Percentiles rank a stretch among this genome's conserved stretches.
Evolutionary conservation across 352 stramenopile genomes (phyloP).

Genomic region (Phytophthora hybrid): DNA sequence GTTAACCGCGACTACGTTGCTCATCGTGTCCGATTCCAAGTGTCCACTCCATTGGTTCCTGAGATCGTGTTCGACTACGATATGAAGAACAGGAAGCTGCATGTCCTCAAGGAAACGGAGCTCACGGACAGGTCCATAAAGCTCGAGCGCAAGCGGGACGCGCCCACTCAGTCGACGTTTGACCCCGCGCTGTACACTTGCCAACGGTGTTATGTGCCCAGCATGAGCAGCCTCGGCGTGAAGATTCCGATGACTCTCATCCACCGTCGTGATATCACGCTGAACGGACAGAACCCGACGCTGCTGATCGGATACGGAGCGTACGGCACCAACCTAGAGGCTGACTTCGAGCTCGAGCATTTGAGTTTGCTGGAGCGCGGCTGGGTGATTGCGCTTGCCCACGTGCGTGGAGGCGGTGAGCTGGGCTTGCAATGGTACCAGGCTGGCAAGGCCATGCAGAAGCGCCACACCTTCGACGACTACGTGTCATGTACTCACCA

Average conservation of each 20-base stretch:
- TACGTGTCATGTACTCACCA: constrained; percentile 76
- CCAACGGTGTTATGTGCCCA: constrained; percentile 53
- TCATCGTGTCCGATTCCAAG: constrained; percentile 68
- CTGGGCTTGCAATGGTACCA: constrained; percentile 90
- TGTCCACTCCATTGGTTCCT: constrained; percentile 76
- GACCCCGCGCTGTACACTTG: constrained; percentile 50
- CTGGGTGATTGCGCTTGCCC: constrained; percentile 91
- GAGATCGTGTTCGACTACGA: constrained; percentile 88
- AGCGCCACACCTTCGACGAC: constrained; percentile 90
- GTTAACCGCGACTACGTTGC: constrained; percentile 84
- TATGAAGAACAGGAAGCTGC: constrained; percentile 53
- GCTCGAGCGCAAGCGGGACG: constrained; percentile 4
- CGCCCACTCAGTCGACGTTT: constrained; percentile 26
- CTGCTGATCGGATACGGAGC: constrained; percentile 90
- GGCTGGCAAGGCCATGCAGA: constrained; percentile 77
- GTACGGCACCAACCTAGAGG: constrained; percentile 89
- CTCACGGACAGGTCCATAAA: constrained; percentile 35
- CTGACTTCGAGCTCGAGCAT: constrained; percentile 88
- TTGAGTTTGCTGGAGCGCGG: constrained; percentile 86
- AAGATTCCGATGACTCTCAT: constrained; percentile 84
- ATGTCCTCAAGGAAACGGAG: constrained; percentile 67
- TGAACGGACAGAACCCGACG: constrained; percentile 78
- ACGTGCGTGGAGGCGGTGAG: constrained; percentile 91
- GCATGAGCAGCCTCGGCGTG: constrained; percentile 43
- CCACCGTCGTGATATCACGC: constrained; percentile 59